Evolutionary conservation across 1,284 basidiomycete species (phyloP), one percentile per base, ranked within the genome.

Genomic region (Amylostereum chailletii): DNA sequence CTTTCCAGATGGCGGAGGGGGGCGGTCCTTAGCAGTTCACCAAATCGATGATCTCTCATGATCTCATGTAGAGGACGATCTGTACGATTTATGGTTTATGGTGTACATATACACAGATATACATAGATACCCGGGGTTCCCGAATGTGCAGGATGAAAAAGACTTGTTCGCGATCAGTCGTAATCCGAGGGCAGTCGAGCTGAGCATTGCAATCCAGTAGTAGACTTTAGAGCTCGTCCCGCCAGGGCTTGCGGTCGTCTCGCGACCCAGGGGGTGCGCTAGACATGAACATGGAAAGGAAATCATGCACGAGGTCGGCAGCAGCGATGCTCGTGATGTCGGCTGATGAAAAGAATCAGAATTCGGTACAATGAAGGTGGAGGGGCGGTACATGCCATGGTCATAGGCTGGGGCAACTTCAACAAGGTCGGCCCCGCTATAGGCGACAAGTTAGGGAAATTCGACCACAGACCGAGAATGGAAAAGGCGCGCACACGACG

Each of bases 351-450:
- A 30, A 40, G 34, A 31, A 19, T 31, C 26, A 26, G 10, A 29
- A 8, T 48, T 30, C 27, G 33, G 9, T 34, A 32, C 47, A 19
- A 26, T 27, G 27, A 4, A 49, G 34, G 33, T 33, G 2, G 1
- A 34, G 3, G n/a, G 33, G 6, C 33, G 39, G 45, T 5, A 55
- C 68, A 4, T 46, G 72, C 70, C 79, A 55, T 81, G 74, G 61
- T 90, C 86, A 58, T 88, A 90, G n/a, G 84, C 79, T 29, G 88
- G 86, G 3, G 86, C 70, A n/a, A 90, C 86, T 65, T 90, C 87
- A 26, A 90, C 87, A 45, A 90, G 69, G 60, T 88, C 85, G 1
- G 81, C 82, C 42, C 86, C 82, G 38, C 81, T 83, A 58, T 19
- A 48, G n/a, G 30, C 49, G 41, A 39, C 34, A 43, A 29, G 8